phyloP scores from a whole-genome alignment of 129 eudicot species.

The Smallanthus sonchifolius region DNA sequence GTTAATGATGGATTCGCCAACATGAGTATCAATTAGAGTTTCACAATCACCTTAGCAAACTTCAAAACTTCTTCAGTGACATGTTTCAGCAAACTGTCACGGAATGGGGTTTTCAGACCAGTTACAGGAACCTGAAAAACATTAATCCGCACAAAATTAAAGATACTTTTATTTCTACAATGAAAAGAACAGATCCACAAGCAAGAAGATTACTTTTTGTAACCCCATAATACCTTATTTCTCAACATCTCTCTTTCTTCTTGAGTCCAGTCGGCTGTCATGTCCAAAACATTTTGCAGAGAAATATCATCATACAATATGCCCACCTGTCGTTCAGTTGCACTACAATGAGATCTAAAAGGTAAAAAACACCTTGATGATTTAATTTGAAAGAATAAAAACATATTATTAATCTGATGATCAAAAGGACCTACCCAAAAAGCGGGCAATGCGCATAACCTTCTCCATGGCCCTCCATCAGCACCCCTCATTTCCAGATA shows the following conservation, averaged over 20 bases:
- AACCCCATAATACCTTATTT: constrained; percentile 60
- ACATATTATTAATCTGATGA: background rate
- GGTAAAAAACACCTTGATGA: background rate
- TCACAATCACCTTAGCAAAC: constrained; percentile 67
- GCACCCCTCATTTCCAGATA: constrained; percentile 99
- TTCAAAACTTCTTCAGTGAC: constrained; percentile 85
- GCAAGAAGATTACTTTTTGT: background rate
- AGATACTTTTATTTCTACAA: background rate
- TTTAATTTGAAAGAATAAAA: background rate
- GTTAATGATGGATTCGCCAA: background rate
- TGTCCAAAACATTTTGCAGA: constrained; percentile 77
- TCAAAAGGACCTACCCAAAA: constrained; percentile 65
- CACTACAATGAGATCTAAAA: constrained; percentile 7
- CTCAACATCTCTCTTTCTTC: constrained; percentile 91
- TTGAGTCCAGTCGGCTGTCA: constrained; percentile 86
- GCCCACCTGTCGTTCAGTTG: constrained; percentile 67
- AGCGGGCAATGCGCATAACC: constrained; percentile 96
- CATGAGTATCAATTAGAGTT: constrained; percentile 6
- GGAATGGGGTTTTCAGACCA: constrained; percentile 95
- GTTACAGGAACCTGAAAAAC: constrained; percentile 66
- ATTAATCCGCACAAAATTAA: background rate
- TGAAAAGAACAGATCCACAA: background rate
- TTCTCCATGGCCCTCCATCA: constrained; percentile 99
- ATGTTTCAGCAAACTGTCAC: constrained; percentile 87
- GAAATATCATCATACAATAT: constrained; percentile 80